Percentiles rank a stretch among this genome's conserved stretches.
Evolutionary conservation across 768 basidiomycete genomes (phyloP).

Genomic region (Suillus alpinus): DNA sequence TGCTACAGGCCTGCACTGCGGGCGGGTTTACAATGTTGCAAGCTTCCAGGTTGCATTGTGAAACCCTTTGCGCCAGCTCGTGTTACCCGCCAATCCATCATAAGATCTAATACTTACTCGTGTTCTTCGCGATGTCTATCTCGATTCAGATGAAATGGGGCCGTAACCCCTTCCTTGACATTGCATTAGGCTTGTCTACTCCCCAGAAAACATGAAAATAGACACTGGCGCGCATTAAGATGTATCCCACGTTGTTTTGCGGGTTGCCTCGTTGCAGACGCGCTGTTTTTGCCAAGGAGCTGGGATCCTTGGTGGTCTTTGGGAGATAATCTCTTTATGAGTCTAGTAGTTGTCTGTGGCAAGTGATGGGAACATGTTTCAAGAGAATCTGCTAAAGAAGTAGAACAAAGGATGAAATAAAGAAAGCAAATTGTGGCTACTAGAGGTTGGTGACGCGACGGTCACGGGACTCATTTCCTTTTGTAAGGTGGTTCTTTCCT

Average conservation of each 20-base stretch:
- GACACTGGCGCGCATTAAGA: neutral
- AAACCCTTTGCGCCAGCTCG: neutral
- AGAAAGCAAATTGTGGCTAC: neutral
- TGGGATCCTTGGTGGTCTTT: neutral
- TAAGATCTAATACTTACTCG: neutral
- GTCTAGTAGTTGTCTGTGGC: too few relatives aligned
- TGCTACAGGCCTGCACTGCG: neutral
- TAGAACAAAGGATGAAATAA: neutral
- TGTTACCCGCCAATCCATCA: neutral
- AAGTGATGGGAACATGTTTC: too few relatives aligned
- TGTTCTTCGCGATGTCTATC: neutral
- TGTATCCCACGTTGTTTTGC: neutral
- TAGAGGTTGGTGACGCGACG: constrained; percentile 26
- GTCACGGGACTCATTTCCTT: constrained; percentile 35
- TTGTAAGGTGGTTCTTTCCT: constrained; percentile 23
- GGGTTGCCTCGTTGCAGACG: neutral
- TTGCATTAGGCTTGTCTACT: neutral
- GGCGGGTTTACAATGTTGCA: neutral
- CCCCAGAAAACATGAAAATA: neutral
- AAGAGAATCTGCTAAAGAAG: neutral
- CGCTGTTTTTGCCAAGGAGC: neutral
- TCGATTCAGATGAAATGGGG: neutral
- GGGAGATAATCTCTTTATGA: neutral
- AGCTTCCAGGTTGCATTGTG: neutral
- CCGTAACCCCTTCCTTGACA: neutral